Conservation (phyloP, 257 asterid species). For the Henckelia pumila region DNA sequence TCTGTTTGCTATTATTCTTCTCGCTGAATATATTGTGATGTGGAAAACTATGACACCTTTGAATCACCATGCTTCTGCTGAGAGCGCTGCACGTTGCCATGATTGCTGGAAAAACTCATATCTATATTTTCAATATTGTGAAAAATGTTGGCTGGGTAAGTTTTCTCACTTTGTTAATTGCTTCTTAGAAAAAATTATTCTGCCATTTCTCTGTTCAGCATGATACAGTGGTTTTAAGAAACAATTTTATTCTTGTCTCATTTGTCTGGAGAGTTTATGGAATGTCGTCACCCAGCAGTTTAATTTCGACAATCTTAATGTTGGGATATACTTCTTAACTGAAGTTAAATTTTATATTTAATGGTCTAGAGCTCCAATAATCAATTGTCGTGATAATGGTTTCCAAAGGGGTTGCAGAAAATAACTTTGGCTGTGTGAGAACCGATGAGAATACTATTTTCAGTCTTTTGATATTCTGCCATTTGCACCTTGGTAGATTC, state of each 20-base stretch:
- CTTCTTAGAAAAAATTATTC: background rate
- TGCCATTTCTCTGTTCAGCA: background rate
- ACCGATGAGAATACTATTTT: background rate
- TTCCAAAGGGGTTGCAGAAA: background rate
- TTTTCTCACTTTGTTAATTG: constrained; percentile 26
- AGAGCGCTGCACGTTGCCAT: constrained; percentile 58
- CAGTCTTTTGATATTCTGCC: background rate
- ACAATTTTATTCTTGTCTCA: background rate
- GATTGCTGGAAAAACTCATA: constrained; percentile 86
- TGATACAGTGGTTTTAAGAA: background rate
- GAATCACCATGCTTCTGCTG: constrained; percentile 32
- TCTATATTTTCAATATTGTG: constrained; percentile 53
- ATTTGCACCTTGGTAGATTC: background rate
- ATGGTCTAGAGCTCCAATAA: background rate
- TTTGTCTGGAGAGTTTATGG: background rate
- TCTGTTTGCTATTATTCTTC: constrained; percentile 74
- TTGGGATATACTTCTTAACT: background rate
- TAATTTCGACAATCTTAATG: background rate
- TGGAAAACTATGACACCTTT: constrained; percentile 68
- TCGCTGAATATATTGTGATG: constrained; percentile 80
- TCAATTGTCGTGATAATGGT: background rate
- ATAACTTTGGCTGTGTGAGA: background rate
- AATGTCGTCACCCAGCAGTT: background rate
- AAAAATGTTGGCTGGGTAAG: constrained; percentile 94
- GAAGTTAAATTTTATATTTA: background rate